A percentile compares a stretch with the other conserved stretches of the same genome.
phyloP scores from a whole-genome alignment of 1,284 basidiomycete species.

The Tremellales sp. region DNA sequence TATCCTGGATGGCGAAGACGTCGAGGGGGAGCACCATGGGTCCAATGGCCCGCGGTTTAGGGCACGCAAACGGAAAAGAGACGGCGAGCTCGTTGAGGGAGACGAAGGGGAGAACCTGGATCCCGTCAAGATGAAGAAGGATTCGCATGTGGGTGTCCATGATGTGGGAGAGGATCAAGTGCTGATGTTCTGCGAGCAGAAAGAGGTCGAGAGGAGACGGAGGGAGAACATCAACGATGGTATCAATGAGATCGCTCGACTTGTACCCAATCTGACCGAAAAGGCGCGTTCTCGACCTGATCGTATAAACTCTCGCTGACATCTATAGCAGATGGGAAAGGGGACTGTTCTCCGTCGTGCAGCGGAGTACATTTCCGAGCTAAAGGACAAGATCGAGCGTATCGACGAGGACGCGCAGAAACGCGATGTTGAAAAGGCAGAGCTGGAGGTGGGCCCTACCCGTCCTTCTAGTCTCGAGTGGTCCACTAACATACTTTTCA shows the following conservation, averaged over 20 bases:
- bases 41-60: not conserved
- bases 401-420: slow-evolving; percentile 25
- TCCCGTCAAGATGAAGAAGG: slow-evolving; percentile 38
- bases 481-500: not conserved
- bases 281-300: slow-evolving; percentile 11
- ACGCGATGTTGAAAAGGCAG: slow-evolving; percentile 22
- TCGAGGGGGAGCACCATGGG: slow-evolving; percentile 2
- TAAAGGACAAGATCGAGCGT: slow-evolving; percentile 16
- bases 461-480: no score
- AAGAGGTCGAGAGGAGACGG: slow-evolving; percentile 93
- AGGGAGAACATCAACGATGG: slow-evolving; percentile 94
- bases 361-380: slow-evolving; percentile 28
- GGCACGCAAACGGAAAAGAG: not conserved
- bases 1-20: not conserved
- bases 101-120: slow-evolving; percentile 29
- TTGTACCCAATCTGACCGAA: slow-evolving; percentile 68
- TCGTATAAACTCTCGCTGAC: not conserved
- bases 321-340: slow-evolving; percentile 27
- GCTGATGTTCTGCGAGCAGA: slow-evolving; percentile 53
- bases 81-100: slow-evolving; percentile 13
- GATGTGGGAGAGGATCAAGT: not conserved
- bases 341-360: slow-evolving; percentile 34
- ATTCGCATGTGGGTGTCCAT: slow-evolving; percentile 38
- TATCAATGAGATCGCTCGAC: slow-evolving; percentile 83
- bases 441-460: slow-evolving; percentile 31